Base-by-base conservation (phyloP, 495 filamentous ascomycete genomes). In the Aspergillus coremiiformis region DNA sequence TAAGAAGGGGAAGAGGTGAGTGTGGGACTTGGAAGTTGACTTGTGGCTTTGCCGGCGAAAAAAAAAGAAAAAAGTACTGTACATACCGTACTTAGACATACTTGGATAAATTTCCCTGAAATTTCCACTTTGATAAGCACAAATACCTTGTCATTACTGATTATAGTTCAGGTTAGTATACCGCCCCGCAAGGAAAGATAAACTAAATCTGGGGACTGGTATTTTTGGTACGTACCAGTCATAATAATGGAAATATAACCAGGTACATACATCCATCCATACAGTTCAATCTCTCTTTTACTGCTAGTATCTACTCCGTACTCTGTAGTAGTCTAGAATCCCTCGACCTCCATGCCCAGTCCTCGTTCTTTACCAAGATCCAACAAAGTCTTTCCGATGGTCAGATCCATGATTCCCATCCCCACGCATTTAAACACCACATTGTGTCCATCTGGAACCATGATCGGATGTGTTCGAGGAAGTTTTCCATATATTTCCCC, bases 401-500 rank as follows among this genome's bases (percentile, higher is more conserved):
- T 65, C 51, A 75, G 49, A 59, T 75, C 72, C 72, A 75, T 75
- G 47, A 75, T 55, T n/a, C 70, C 72, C 66, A 75, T 70, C 0
- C 72, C 72, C 29, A 75, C 72, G 49, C 70, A 72, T 58, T 75
- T 75, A 23, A 67, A 70, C 29, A 75, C 62, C 41, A 96, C 87
- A 71, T 95, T 96, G 2, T 86, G 86, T 0, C 62, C 65, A 22
- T 58, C 51, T 3, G 61, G 60, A 20, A 71, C 55, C 32, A 56
- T 39, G 22, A 70, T 22, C 0, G 56, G 10, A 5, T 54, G 54
- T 0, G 30, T 47, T 33, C 56, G 55, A 39, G 66, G 62, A 52
- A 66, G 56, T 50, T 67, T 58, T 74, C 86, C 85, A 43, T 90
- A 76, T 51, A 95, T 58, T 60, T 94, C 90, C 0, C 91, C 91